Conservation (phyloP, 768 basidiomycete species). For the Tulasnella sp. region DNA sequence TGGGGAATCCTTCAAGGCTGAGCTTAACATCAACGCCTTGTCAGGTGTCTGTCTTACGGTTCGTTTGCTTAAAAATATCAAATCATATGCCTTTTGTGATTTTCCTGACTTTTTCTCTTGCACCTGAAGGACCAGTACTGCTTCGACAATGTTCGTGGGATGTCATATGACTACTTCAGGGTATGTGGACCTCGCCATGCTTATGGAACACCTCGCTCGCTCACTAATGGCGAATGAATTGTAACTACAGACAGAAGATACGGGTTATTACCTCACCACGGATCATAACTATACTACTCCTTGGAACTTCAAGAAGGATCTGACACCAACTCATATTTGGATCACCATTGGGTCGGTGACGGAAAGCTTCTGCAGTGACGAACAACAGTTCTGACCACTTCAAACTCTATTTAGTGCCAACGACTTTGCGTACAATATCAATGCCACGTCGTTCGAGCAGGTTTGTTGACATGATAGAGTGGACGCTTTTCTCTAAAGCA, state of each 20-base stretch:
- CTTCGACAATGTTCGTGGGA: conserved; percentile 21
- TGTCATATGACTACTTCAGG: conserved; percentile 41
- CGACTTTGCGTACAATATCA: conserved; percentile 43
- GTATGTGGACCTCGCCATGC: conserved; percentile 26
- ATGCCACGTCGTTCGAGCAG: conserved; percentile 30
- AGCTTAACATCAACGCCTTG: conserved; percentile 42
- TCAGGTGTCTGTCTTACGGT: conserved; percentile 44
- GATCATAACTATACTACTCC: conserved; percentile 53
- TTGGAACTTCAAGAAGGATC: conserved; percentile 44
- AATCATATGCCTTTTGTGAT: no score
- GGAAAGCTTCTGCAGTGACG: neutral
- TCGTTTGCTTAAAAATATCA: conserved; percentile 17
- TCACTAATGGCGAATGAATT: no score
- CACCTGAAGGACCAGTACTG: conserved; percentile 17
- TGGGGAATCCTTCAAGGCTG: conserved; percentile 41
- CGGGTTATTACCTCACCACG: conserved; percentile 41
- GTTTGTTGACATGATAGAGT: conserved; percentile 12
- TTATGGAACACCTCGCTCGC: no score
- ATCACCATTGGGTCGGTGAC: conserved; percentile 43
- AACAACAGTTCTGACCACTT: neutral
- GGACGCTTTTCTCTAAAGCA: neutral
- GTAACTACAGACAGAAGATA: conserved; percentile 51
- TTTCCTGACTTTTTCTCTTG: no score
- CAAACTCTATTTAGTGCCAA: no score
- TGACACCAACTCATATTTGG: conserved; percentile 42